Evolutionary conservation across 345 rosid genomes (phyloP), one percentile per base, ranked within the genome.

Genomic region (Euphorbia pulcherrima): DNA sequence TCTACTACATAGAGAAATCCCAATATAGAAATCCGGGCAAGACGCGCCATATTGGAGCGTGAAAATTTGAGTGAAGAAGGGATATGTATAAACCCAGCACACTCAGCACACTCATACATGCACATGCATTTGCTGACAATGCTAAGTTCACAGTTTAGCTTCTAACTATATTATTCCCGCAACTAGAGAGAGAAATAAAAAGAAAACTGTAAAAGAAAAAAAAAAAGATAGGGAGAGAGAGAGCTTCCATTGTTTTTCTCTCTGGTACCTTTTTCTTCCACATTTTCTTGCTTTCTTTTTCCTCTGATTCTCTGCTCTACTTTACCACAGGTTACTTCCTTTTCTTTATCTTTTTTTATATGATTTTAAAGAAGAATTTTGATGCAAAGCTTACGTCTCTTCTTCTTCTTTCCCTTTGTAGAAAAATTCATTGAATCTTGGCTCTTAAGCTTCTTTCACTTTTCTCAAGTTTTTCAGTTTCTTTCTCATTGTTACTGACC

Each of bases 401-500:
- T 18, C 20, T 67, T 18, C 20, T 18, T 29, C 27, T 33, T 23
- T 58, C 24, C 26, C 10, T 47, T 0, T 30, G 12, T 18, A 23
- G 35, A 16, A 53, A 52, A 62, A 48, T 75, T 75, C 81, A 61
- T 57, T 79, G 82, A 87, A 78, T 65, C 95, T 87, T 89, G 81
- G 77, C 81, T 58, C 71, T 26, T 78, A 81, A 83, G 90, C 61
- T 82, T 82, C 74, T 56, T 54, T 12, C 68, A 17, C 37, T 56
- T 68, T 63, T 54, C 24, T 27, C 50, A 73, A 81, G 64, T 57
- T 55, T 66, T 74, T 46, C 48, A 53, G 40, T 56, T 12, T 72
- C 72, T 64, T 57, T 72, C 50, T 64, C 67, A 37, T 57, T 67
- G 28, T 73, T 74, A 59, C 37, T 74, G 75, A 68, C 64, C 56